Evolutionary conservation across 2,329 filamentous ascomycete species (phyloP), one percentile per base, ranked within the genome.

Genomic region (Coniochaeta hoffmannii): DNA sequence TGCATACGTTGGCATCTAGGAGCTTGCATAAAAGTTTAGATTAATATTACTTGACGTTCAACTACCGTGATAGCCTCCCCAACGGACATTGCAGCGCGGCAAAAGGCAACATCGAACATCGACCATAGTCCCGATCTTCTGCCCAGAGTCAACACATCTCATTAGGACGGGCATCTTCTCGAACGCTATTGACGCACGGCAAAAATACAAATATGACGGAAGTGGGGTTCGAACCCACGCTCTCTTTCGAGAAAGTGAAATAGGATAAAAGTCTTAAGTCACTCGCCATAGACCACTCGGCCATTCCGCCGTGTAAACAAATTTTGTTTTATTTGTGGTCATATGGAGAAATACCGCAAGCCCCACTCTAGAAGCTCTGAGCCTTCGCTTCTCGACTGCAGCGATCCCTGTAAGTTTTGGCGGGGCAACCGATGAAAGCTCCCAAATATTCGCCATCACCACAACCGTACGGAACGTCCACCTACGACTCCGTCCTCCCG

Each of bases 221-320:
- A 50, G 41, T 49, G 41, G 41, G 41, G 41, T 49, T 49, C 41
- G 41, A 49, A 49, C 41, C 41, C 41, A 49, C 41, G 41, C 41
- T 36, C 22, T 49, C 41, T 49, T 49, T 28, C 41, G 41, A 49
- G 22, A 49, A 36, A 30, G 15, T 50, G 46, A 50, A 32, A 17
- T 50, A 50, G n/a, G 26, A 50, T 31, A 50, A 32, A 24, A 30
- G 31, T 30, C 46, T 50, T 49, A 49, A 49, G 41, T 49, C 46
- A 50, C 15, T 32, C 46, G 26, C 22, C 46, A 17, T 50, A 50
- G 26, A 30, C 46, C 46, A 50, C 41, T 49, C 41, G 41, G 41
- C 41, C 41, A 49, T 36, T 36, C 35, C 35, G 35, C 35, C 35
- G 35, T 36, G 35, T 12, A 36, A n/a, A 5, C 5, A 4, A 10